These are phyloP conservation scores for Fusarium clavum DNA, from an alignment of 2,329 filamentous ascomycete species.

Conservation along the genomic window DNA sequence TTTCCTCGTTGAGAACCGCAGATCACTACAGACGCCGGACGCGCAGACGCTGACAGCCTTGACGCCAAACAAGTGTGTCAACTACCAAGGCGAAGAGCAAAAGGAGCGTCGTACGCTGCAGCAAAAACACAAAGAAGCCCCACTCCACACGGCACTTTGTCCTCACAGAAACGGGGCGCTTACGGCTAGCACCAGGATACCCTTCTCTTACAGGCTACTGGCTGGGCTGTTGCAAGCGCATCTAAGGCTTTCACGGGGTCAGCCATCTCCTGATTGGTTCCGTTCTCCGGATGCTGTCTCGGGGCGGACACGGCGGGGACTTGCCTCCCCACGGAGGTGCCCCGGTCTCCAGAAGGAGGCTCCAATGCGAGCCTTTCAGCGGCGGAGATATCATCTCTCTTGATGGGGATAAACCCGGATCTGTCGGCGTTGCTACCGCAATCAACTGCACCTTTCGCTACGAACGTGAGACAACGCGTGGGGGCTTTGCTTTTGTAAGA, in stretches of 20 bases:
- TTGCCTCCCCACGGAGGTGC: slow-evolving; percentile 35
- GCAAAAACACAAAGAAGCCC: slow-evolving; percentile 20
- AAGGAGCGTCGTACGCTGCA: slow-evolving; percentile 32
- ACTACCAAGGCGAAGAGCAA: slow-evolving; percentile 18
- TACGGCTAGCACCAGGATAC: slow-evolving; percentile 16
- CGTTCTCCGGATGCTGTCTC: slow-evolving; percentile 35
- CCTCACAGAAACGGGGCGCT: slow-evolving; percentile 30
- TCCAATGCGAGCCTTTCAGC: slow-evolving; percentile 18
- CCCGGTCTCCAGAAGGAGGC: slow-evolving; percentile 17
- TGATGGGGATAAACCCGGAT: slow-evolving; percentile 33
- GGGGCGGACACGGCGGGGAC: slow-evolving; percentile 36
- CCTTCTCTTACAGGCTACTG: slow-evolving; percentile 22
- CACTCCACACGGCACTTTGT: slow-evolving; percentile 27
- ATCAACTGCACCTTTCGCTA: slow-evolving; percentile 21
- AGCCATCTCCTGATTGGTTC: slow-evolving; percentile 25
- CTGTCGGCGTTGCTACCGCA: slow-evolving; percentile 25
- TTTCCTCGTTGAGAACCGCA: slow-evolving; percentile 7
- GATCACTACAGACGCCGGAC: slow-evolving; percentile 31
- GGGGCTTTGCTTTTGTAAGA: slow-evolving; percentile 17
- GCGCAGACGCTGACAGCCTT: slow-evolving; percentile 34
- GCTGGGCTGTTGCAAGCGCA: slow-evolving; percentile 11
- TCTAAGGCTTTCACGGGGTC: slow-evolving; percentile 34
- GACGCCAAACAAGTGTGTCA: slow-evolving; percentile 16
- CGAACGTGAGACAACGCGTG: slow-evolving; percentile 30
- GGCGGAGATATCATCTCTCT: slow-evolving; percentile 17